Base-by-base conservation (phyloP, 805 yeast genomes). In the Saccharomycopsis fibuligera region DNA sequence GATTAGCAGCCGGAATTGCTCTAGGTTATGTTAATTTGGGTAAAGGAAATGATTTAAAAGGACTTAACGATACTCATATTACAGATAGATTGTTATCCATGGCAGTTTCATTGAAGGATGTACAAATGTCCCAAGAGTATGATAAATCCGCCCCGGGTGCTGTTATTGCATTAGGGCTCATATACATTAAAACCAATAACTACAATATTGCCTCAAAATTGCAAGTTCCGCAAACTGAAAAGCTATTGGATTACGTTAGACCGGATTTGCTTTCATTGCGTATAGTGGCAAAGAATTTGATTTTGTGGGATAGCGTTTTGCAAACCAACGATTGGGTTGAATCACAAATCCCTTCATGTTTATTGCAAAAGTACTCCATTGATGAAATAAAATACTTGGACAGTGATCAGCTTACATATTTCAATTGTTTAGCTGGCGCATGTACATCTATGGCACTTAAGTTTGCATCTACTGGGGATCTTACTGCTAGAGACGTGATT, bases 1-100 rank as follows among this genome's bases (percentile, higher is more conserved):
- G 95, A 48, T 67, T 87, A 10, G 86, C 95, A 1, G 95, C 95
- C 1, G 99, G 99, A 0, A 76, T 91, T 37, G 79, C 96, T 0
- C 64, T 90, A 16, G 99, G 99, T 0, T 76, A 81, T 49, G 80
- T 89, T 14, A 89, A 90, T 58, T 62, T 89, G 27, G 96, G 95
- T 0, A 76, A 78, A 48, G 95, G 93, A 1, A 74, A 75, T 45
- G 77, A 75, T 51, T 63, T 83, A 43, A 67, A 74, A 42, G 81
- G 81, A 0, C 62, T 78, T 39, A 75, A 75, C 51, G 93, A 83
- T 59, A 72, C 83, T 0, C 80, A 74, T 56, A 74, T 85, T 4
- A 76, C 80, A 22, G 88, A 83, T 50, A 69, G 67, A 43, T 65
- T 88, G 31, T 60, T 83, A 37, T 68, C 79, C 0, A 66, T 78